Base-by-base conservation (phyloP, 169 alveolate genomes). In the Eimeria brunetti region DNA sequence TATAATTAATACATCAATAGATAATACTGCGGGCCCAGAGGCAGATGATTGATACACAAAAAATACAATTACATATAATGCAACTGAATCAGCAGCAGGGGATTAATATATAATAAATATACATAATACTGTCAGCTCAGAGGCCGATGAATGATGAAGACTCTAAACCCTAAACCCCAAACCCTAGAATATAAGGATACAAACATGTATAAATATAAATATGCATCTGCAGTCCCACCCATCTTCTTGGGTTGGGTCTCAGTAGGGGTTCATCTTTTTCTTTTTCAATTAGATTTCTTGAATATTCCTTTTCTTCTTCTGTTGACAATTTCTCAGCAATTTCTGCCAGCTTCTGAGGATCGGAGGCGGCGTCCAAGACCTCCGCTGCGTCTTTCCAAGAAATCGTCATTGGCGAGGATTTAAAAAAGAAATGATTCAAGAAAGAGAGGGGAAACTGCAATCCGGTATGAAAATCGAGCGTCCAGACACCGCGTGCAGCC, bases 221-320 rank as follows among this genome's bases (percentile, higher is more conserved):
- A 20, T n/a, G n/a, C n/a, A n/a, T n/a, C n/a, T n/a, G n/a, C n/a
- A n/a, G n/a, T 1, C 95, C 41, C 49, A 89, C 97, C 95, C 95
- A 94, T 2, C 96, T 73, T 30, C 89, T 60, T 2, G 94, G 96
- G 62, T 93, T 94, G 27, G 89, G 88, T 86, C 20, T 53, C 36
- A 96, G 95, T 49, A 96, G 64, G n/a, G 80, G 89, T 51, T 96
- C 97, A 20, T 69, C 84, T 33, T 44, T 75, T 71, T 94, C 93
- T 53, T 1, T 0, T 76, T 22, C 85, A 36, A 76, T 86, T 46
- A 88, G 53, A 41, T 69, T 33, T 36, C 49, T 38, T 51, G 88
- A 69, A 51, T 69, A 78, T 38, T 1, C 80, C 71, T 75, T 71
- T 56, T 89, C 88, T 24, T 89, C 94, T 0, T 76, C 88, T 27